Conservation (phyloP, 2,329 filamentous ascomycete genomes). For the Dactylellina sp. region DNA sequence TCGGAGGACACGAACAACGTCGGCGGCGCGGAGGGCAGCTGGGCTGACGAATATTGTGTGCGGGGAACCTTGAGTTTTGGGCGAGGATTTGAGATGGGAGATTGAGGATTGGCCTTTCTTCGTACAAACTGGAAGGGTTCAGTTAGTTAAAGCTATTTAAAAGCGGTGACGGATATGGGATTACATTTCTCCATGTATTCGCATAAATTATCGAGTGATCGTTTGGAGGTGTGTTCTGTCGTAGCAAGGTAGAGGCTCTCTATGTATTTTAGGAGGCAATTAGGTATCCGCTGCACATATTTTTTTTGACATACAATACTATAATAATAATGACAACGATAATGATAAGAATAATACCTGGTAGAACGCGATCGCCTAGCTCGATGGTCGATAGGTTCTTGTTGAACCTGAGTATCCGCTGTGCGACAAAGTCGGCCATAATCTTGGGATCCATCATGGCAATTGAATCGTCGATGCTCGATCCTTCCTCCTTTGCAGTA, state of each 20-base stretch:
- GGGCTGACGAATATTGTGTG: constrained; percentile 91
- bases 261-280: constrained; percentile 63
- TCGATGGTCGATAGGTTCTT: constrained; percentile 85
- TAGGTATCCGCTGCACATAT: constrained; percentile 16
- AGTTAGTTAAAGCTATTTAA: constrained; percentile 1
- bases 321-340: constrained; percentile 10
- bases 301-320: too few relatives aligned
- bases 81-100: constrained; percentile 58
- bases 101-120: constrained; percentile 63
- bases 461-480: constrained; percentile 78
- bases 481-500: constrained; percentile 32
- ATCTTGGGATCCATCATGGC: constrained; percentile 84
- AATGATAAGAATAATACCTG: constrained; percentile 68
- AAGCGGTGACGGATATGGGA: background rate
- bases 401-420: constrained; percentile 81
- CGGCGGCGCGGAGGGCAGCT: constrained; percentile 85
- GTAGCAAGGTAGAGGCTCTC: constrained; percentile 83
- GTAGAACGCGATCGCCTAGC: constrained; percentile 81
- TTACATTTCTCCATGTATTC: constrained; percentile 76
- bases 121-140: constrained; percentile 37
- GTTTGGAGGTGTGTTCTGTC: constrained; percentile 75
- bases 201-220: constrained; percentile 79
- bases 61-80: constrained; percentile 69
- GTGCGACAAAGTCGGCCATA: constrained; percentile 85
- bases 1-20: constrained; percentile 79